A percentile compares a stretch with the other conserved stretches of the same genome.
Conservation (phyloP, 352 stramenopile genomes). For the Pythium rhizo-oryzae region DNA sequence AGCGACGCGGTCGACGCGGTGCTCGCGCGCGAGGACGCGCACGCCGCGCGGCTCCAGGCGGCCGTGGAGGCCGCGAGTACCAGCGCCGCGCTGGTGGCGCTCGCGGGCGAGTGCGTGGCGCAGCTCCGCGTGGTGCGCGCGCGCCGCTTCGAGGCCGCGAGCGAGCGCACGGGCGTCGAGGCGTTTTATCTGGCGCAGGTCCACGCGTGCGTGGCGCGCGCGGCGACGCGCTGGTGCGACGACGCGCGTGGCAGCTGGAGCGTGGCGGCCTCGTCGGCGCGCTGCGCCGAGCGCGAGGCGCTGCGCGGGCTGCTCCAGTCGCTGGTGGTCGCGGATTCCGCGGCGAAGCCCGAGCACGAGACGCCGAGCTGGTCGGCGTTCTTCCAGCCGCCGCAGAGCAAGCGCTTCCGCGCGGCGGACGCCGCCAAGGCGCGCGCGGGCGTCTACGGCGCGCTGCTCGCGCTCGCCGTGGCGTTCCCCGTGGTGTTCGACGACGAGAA, state of each 20-base stretch:
- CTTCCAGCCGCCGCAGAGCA: slow-evolving; percentile 47
- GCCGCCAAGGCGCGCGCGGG: slow-evolving; percentile 53
- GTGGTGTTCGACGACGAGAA: slow-evolving; percentile 40
- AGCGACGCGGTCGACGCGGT: slow-evolving; percentile 26
- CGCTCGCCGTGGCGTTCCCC: slow-evolving; percentile 57
- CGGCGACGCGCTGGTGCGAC: slow-evolving; percentile 24
- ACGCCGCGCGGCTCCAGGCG: slow-evolving; percentile 21
- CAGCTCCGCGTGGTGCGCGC: slow-evolving; percentile 43
- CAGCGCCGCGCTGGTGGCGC: slow-evolving; percentile 9
- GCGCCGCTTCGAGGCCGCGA: slow-evolving; percentile 41
- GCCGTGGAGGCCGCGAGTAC: slow-evolving; percentile 20
- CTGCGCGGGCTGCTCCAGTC: slow-evolving; percentile 46
- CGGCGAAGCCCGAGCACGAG: background rate
- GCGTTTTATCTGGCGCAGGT: slow-evolving; percentile 43
- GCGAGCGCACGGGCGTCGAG: slow-evolving; percentile 40
- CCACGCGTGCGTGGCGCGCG: slow-evolving; percentile 14
- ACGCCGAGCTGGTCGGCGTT: slow-evolving; percentile 50
- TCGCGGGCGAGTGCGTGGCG: slow-evolving; percentile 30
- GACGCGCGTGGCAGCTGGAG: slow-evolving; percentile 38
- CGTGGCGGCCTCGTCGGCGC: slow-evolving; percentile 25
- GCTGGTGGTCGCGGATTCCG: slow-evolving; percentile 39
- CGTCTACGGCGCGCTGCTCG: slow-evolving; percentile 47
- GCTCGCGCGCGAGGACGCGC: slow-evolving; percentile 39
- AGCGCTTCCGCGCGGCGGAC: slow-evolving; percentile 33
- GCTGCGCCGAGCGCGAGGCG: slow-evolving; percentile 37